Percentiles rank a stretch among this genome's conserved stretches.
phyloP scores from a whole-genome alignment of 2,329 filamentous ascomycete species.

The Claviceps lovelessii region DNA sequence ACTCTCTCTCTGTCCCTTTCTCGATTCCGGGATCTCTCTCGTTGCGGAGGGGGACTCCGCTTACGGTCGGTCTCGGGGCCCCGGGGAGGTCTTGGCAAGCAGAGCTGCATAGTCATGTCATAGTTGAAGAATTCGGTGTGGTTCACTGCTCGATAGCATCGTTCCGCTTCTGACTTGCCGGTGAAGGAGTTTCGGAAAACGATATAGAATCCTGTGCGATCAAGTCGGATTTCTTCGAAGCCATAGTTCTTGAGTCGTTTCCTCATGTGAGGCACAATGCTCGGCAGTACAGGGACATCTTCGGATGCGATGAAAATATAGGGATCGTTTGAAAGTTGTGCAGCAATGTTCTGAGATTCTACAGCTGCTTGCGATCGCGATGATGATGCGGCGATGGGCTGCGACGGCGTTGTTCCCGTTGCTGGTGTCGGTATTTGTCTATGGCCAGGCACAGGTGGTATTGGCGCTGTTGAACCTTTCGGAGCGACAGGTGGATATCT shows the following conservation, averaged over 20 bases:
- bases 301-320: slow-evolving; percentile 83
- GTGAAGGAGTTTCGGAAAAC: slow-evolving; percentile 67
- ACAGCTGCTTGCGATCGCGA: slow-evolving; percentile 32
- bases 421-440: slow-evolving; percentile 7
- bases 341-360: slow-evolving; percentile 51
- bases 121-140: slow-evolving; percentile 84
- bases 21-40: slow-evolving; percentile 10
- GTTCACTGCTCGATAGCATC: slow-evolving; percentile 66
- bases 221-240: slow-evolving; percentile 69
- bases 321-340: slow-evolving; percentile 61
- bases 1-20: slow-evolving; percentile 3
- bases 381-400: slow-evolving; percentile 14
- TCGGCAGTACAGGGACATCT: slow-evolving; percentile 72
- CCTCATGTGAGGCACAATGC: slow-evolving; percentile 79
- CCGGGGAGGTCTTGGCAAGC: slow-evolving; percentile 17
- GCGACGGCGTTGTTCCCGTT: slow-evolving; percentile 16
- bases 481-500: slow-evolving; percentile 68
- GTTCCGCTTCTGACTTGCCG: slow-evolving; percentile 66
- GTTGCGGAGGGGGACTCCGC: slow-evolving; percentile 23
- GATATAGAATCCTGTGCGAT: slow-evolving; percentile 79
- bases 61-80: slow-evolving; percentile 13
- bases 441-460: slow-evolving; percentile 19
- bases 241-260: slow-evolving; percentile 73
- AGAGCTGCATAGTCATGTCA: slow-evolving; percentile 76
- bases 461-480: slow-evolving; percentile 58